Evolutionary conservation across 192 early-diverging fungal genomes (phyloP).

Genomic region (Backusella parvicylindrica): DNA sequence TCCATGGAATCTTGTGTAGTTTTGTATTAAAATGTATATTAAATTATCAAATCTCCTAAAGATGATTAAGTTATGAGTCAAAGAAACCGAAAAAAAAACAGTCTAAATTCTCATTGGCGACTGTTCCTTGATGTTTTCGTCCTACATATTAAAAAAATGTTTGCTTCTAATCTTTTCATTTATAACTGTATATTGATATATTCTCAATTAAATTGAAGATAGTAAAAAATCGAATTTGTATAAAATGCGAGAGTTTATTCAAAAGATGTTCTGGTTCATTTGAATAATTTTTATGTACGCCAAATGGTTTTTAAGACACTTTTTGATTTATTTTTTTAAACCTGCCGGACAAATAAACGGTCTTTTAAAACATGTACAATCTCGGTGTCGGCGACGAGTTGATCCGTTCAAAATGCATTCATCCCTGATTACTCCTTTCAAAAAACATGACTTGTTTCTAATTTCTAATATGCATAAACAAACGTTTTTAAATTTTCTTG

Average conservation of each 20-base stretch:
- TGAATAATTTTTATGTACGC: background rate
- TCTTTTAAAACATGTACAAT: background rate
- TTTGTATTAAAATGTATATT: too few relatives aligned
- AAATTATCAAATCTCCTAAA: too few relatives aligned
- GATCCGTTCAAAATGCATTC: background rate
- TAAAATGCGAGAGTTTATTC: background rate
- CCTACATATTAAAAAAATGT: background rate
- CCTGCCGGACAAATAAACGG: background rate
- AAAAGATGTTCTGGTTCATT: background rate
- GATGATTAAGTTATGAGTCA: too few relatives aligned
- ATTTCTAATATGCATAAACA: background rate
- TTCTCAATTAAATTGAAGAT: background rate
- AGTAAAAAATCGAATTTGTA: background rate
- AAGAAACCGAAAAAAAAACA: background rate
- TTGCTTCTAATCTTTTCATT: background rate
- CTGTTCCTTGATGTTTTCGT: background rate
- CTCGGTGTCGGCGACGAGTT: background rate
- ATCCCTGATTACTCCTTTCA: background rate
- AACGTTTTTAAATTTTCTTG: background rate
- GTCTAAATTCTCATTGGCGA: background rate
- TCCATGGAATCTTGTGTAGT: too few relatives aligned
- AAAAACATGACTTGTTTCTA: background rate
- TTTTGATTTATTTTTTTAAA: background rate
- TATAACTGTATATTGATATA: background rate
- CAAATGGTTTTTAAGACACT: background rate